Evolutionary conservation across 306 rosid species (phyloP).

Genomic region (Gillenia trifoliata): DNA sequence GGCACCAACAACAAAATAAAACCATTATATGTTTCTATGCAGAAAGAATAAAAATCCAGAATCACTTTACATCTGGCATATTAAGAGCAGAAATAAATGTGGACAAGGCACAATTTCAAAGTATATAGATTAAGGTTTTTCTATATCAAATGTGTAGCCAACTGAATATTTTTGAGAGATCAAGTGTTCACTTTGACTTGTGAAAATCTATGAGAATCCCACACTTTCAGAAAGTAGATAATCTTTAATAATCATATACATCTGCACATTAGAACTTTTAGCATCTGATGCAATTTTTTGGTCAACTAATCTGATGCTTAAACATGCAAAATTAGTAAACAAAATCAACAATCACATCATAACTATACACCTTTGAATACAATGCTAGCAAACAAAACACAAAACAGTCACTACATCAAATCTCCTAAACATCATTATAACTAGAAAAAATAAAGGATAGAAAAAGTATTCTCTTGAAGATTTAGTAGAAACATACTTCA

Average conservation of each 20-base stretch:
- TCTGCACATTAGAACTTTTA: no score
- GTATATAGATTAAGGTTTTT: no score
- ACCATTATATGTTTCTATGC: background rate
- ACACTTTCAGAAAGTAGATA: background rate
- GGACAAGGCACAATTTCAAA: background rate
- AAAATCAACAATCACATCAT: background rate
- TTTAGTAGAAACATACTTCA: conserved; percentile 50
- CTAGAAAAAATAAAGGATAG: background rate
- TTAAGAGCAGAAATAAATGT: background rate
- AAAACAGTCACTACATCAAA: background rate
- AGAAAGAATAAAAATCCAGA: background rate
- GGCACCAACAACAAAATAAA: background rate
- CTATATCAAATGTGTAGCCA: no score
- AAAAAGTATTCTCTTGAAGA: background rate
- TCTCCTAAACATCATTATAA: background rate
- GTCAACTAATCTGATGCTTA: background rate
- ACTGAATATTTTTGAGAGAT: no score
- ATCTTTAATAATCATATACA: no score
- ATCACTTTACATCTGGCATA: background rate
- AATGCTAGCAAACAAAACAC: background rate
- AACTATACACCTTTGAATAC: background rate
- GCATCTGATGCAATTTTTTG: no score
- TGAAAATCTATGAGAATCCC: background rate
- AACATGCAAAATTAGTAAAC: background rate
- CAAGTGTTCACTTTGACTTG: background rate